phyloP scores from a whole-genome alignment of 768 basidiomycete species.

The Boletales sp. region DNA sequence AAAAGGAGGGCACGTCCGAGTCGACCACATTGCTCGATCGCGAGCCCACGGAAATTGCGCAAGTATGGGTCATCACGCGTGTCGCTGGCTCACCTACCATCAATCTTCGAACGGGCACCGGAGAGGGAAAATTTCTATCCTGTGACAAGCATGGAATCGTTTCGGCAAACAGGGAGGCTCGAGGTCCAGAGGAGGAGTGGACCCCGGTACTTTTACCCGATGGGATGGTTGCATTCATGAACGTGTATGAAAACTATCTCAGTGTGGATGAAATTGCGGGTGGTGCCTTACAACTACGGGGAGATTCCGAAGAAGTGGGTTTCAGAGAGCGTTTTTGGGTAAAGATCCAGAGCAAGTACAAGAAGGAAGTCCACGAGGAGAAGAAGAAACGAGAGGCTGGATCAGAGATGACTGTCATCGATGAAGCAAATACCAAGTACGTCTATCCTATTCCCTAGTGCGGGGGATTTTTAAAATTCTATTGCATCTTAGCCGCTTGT shows the following conservation, averaged over 20 bases:
- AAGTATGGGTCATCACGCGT: constrained; percentile 90
- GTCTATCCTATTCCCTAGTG: constrained; percentile 26
- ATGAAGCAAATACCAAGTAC: constrained; percentile 75
- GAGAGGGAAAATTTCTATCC: constrained; percentile 87
- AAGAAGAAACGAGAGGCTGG: constrained; percentile 65
- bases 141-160: constrained; percentile 85
- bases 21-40: constrained; percentile 54
- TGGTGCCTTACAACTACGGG: constrained; percentile 70
- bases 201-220: constrained; percentile 77
- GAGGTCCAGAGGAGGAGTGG: constrained; percentile 95
- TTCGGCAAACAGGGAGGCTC: constrained; percentile 79
- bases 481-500: constrained; percentile 48
- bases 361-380: constrained; percentile 77
- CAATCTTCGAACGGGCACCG: constrained; percentile 83
- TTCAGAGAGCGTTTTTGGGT: constrained; percentile 86
- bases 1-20: constrained; percentile 53
- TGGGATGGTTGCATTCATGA: constrained; percentile 86
- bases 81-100: constrained; percentile 81
- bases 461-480: background rate
- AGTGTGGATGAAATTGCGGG: constrained; percentile 84
- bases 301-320: constrained; percentile 82
- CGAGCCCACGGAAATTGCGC: constrained; percentile 75
- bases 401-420: constrained; percentile 48
- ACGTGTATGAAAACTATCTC: constrained; percentile 86
- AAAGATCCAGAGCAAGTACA: constrained; percentile 86